Base-by-base conservation (phyloP, 2,329 filamentous ascomycete species). In the Claviceps citrina region DNA sequence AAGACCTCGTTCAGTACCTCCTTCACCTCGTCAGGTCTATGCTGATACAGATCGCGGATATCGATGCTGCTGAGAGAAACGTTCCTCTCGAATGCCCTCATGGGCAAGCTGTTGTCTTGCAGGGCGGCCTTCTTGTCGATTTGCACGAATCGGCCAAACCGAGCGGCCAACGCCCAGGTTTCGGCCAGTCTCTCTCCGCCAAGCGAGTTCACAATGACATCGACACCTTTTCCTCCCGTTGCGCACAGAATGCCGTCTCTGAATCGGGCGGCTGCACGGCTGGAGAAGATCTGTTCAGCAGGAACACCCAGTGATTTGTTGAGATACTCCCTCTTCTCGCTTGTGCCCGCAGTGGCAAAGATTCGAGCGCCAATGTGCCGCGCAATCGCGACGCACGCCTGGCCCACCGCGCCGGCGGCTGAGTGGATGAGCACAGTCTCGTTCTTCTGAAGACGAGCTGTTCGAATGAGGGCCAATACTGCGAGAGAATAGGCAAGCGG, bases 1-100 rank as follows among this genome's bases (percentile, higher is more conserved):
- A 26, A 16, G 9, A 50, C 42, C 16, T 48, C 36, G 10, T 25
- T 13, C 5, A 47, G 39, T 2, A 49, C 33, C 20, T 44, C 39
- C 22, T 32, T 20, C 5, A 42, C 25, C 16, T 41, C 31, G 4
- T 43, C 50, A 2, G 44, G 36, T 24, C 43, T 43, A 19, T 47
- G 13, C 12, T 37, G 18, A 39, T 41, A 36, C 22, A 47, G 15
- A 7, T 26, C 31, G 20, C 50, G 45, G 7, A 69, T 45, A 45
- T 68, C 62, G 2, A 69, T 54, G 0, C 58, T 60, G 2, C 59
- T 49, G 41, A 68, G 68, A 1, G 55, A 60, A n/a, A 62, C 54
- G 34, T 53, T 56, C 31, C 47, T 49, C 10, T 54, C 52, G 36
- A 66, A 65, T 1, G 53, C 52, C 3, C 45, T 42, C 60, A 66